Percentiles rank a stretch among this genome's conserved stretches.
Conservation (phyloP, 2,329 filamentous ascomycete genomes). For the Epichloe elymi region DNA sequence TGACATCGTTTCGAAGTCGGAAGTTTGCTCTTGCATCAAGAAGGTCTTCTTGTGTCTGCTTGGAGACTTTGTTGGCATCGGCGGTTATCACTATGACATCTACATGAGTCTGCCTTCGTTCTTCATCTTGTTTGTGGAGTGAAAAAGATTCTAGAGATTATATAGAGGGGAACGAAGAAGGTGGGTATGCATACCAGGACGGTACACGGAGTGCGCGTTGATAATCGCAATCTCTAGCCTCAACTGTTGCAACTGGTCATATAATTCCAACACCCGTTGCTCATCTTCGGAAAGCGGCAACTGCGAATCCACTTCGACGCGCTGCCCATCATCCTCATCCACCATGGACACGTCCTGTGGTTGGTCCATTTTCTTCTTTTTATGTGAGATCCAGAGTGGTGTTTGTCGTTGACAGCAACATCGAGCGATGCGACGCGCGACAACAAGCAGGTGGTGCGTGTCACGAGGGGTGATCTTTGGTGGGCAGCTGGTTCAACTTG, state of each 20-base stretch:
- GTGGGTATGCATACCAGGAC: slow-evolving; percentile 17
- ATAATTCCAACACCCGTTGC: slow-evolving; percentile 51
- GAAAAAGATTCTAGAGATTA: neutral
- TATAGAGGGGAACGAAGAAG: neutral
- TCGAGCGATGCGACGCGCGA: neutral
- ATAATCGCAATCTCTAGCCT: slow-evolving; percentile 60
- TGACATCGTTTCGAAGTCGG: slow-evolving; percentile 54
- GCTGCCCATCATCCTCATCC: slow-evolving; percentile 5
- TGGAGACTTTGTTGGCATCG: slow-evolving; percentile 33
- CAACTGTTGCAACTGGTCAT: slow-evolving; percentile 58
- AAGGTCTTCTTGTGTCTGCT: slow-evolving; percentile 49
- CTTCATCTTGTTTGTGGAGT: neutral
- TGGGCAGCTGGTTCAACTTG: neutral
- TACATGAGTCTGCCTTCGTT: neutral
- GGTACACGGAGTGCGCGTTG: slow-evolving; percentile 29
- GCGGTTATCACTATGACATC: slow-evolving; percentile 7
- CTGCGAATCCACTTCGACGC: slow-evolving; percentile 21
- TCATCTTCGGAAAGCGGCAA: slow-evolving; percentile 54
- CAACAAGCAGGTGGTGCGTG: neutral
- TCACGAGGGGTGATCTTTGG: neutral
- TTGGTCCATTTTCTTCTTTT: neutral
- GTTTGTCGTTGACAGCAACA: neutral
- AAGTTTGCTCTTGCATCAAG: slow-evolving; percentile 59
- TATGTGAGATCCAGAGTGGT: neutral
- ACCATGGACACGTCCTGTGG: slow-evolving; percentile 15